phyloP scores from a whole-genome alignment of 2,329 filamentous ascomycete species.

The Neurospora sp. region DNA sequence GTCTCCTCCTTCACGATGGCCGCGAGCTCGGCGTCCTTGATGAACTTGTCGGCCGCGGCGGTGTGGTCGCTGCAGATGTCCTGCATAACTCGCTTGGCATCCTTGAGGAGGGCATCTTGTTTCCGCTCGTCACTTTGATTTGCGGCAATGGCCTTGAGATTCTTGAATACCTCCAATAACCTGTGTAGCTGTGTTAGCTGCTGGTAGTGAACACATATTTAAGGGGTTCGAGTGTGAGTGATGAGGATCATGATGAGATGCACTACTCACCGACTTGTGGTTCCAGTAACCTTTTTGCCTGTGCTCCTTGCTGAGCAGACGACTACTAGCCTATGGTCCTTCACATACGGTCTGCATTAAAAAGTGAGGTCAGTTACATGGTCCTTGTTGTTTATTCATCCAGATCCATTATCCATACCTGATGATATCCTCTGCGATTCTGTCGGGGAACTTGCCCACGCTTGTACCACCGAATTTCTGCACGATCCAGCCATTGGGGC shows the following conservation, averaged over 20 bases:
- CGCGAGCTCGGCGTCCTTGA: constrained; percentile 47
- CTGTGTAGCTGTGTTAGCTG: constrained; percentile 23
- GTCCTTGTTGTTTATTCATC: neutral
- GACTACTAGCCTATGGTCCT: constrained; percentile 68
- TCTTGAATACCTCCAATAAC: constrained; percentile 49
- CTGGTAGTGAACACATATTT: constrained; percentile 6
- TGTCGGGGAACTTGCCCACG: constrained; percentile 82
- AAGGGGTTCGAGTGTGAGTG: neutral
- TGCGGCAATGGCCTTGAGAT: constrained; percentile 43
- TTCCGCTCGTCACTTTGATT: constrained; percentile 41
- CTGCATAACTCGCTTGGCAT: constrained; percentile 66
- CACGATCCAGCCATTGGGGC: constrained; percentile 60
- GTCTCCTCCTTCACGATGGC: constrained; percentile 55
- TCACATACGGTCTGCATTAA: constrained; percentile 44
- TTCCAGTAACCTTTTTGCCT: constrained; percentile 88
- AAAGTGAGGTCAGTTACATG: constrained; percentile 11
- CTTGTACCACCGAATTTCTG: constrained; percentile 96
- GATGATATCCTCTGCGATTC: constrained; percentile 64
- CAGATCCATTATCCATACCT: constrained; percentile 28
- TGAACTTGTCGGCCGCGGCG: constrained; percentile 54
- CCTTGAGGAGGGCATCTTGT: constrained; percentile 43
- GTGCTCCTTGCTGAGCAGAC: constrained; percentile 94
- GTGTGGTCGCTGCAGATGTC: constrained; percentile 79
- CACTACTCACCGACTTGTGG: constrained; percentile 75
- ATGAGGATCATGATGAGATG: neutral